Percentiles rank a stretch among this genome's conserved stretches.
These are phyloP conservation scores for Auriscalpium orientale DNA, from an alignment of 768 basidiomycete species.

Conservation along the genomic window DNA sequence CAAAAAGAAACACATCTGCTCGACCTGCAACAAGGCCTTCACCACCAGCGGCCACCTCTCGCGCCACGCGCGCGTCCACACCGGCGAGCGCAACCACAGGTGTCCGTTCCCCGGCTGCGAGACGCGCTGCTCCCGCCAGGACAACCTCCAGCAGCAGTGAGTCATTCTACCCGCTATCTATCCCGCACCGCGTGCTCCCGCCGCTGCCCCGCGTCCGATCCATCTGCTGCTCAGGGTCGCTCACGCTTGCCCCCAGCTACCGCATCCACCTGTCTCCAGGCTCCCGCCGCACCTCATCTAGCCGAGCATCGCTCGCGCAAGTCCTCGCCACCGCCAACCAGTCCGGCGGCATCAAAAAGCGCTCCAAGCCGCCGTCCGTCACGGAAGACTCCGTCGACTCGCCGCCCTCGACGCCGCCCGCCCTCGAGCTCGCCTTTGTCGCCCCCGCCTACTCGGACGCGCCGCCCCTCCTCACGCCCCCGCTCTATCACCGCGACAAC, in stretches of 20 bases:
- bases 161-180: conserved; percentile 17
- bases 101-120: conserved; percentile 96
- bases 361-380: conserved; percentile 8
- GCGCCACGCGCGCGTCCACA: conserved; percentile 83
- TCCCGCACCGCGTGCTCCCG: not conserved
- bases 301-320: conserved; percentile 38
- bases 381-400: conserved; percentile 12
- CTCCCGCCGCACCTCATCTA: conserved; percentile 55
- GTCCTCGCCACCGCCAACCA: not conserved
- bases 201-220: too few species aligned
- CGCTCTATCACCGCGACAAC: conserved; percentile 9
- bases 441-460: conserved; percentile 3
- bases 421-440: conserved; percentile 16
- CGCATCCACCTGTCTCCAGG: conserved; percentile 78
- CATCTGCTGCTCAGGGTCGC: too few species aligned
- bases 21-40: conserved; percentile 68
- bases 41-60: conserved; percentile 88
- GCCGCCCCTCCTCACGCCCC: conserved; percentile 3
- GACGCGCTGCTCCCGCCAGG: conserved; percentile 83
- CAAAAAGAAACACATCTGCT: conserved; percentile 49
- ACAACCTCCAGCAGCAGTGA: conserved; percentile 70
- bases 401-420: conserved; percentile 19
- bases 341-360: conserved; percentile 6
- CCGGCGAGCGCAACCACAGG: conserved; percentile 86
- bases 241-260: conserved; percentile 38